These are phyloP conservation scores for Corynespora cassiicola DNA, from an alignment of 2,329 filamentous ascomycete species.

Conservation along the genomic window DNA sequence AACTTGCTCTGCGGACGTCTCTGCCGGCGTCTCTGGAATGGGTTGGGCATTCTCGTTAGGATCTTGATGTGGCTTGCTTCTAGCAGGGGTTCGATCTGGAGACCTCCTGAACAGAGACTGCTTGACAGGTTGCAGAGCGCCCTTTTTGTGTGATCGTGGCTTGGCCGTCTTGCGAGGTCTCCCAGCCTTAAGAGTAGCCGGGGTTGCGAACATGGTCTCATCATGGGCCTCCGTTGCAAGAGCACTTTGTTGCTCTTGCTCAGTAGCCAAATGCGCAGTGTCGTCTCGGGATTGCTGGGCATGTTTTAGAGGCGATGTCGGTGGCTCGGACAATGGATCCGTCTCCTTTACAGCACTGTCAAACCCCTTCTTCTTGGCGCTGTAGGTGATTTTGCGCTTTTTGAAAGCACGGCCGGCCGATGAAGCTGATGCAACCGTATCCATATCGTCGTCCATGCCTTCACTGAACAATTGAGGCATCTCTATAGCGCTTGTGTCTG, in stretches of 20 bases:
- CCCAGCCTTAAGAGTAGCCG: slow-evolving; percentile 31
- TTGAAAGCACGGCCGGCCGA: slow-evolving; percentile 35
- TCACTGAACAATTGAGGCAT: slow-evolving; percentile 36
- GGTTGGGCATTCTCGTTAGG: too few relatives aligned
- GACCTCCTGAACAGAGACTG: slow-evolving; percentile 28
- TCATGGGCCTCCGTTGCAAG: slow-evolving; percentile 33
- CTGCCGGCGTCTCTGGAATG: too few relatives aligned
- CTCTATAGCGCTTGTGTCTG: slow-evolving; percentile 38
- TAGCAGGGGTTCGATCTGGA: too few relatives aligned
- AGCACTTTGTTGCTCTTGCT: slow-evolving; percentile 43
- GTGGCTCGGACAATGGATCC: slow-evolving; percentile 18
- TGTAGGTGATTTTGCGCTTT: slow-evolving; percentile 36
- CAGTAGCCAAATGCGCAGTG: slow-evolving; percentile 25
- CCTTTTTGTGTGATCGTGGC: slow-evolving; percentile 25
- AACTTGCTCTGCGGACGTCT: slow-evolving; percentile 1
- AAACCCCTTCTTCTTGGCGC: slow-evolving; percentile 25
- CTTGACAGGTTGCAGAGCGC: slow-evolving; percentile 35
- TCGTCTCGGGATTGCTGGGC: slow-evolving; percentile 26
- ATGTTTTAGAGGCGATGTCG: slow-evolving; percentile 20
- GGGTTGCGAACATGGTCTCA: slow-evolving; percentile 20
- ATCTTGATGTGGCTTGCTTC: too few relatives aligned
- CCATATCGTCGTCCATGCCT: slow-evolving; percentile 40
- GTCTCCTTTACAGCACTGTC: slow-evolving; percentile 20
- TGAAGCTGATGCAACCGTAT: slow-evolving; percentile 28
- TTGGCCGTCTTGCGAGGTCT: slow-evolving; percentile 19